A percentile compares a stretch with the other conserved stretches of the same genome.
Evolutionary conservation across 805 yeast genomes (phyloP).

Genomic region (Candida nanaspora): DNA sequence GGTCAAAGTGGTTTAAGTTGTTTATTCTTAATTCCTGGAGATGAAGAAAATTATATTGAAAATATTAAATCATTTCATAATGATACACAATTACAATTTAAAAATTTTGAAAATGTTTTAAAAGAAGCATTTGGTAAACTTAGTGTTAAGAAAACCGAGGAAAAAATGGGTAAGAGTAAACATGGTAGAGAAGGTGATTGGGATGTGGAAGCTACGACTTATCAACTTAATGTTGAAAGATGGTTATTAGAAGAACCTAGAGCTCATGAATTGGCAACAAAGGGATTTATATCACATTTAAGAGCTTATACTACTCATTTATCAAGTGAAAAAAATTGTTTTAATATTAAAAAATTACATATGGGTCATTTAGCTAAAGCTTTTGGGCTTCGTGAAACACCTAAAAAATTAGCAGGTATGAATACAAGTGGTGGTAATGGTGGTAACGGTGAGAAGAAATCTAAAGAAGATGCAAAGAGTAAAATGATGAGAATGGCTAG

Average conservation of each 20-base stretch:
- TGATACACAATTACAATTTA: conserved; percentile 37
- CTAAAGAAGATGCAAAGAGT: conserved; percentile 62
- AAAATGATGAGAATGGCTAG: conserved; percentile 73
- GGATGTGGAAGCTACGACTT: conserved; percentile 94
- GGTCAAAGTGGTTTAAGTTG: conserved; percentile 77
- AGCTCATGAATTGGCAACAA: conserved; percentile 59
- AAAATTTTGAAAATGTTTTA: conserved; percentile 39
- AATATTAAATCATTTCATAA: conserved; percentile 53
- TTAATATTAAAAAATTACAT: conserved; percentile 79
- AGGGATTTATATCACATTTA: conserved; percentile 82
- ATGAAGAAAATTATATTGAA: conserved; percentile 77
- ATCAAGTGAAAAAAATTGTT: conserved; percentile 66
- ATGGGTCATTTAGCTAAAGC: conserved; percentile 94
- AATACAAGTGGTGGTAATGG: conserved; percentile 22
- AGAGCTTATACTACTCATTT: conserved; percentile 96
- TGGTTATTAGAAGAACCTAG: conserved; percentile 67
- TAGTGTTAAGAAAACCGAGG: conserved; percentile 17
- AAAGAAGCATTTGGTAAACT: conserved; percentile 20
- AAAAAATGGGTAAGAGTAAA: conserved; percentile 20
- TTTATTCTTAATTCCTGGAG: conserved; percentile 79
- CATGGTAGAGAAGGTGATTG: conserved; percentile 40
- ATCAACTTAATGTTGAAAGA: conserved; percentile 88
- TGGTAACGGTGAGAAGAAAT: conserved; percentile 27
- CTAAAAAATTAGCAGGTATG: conserved; percentile 62
- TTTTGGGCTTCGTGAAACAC: conserved; percentile 92